These are phyloP conservation scores for Rhodomyrtus psidioides DNA, from an alignment of 441 rosid genomes.

Conservation along the genomic window DNA sequence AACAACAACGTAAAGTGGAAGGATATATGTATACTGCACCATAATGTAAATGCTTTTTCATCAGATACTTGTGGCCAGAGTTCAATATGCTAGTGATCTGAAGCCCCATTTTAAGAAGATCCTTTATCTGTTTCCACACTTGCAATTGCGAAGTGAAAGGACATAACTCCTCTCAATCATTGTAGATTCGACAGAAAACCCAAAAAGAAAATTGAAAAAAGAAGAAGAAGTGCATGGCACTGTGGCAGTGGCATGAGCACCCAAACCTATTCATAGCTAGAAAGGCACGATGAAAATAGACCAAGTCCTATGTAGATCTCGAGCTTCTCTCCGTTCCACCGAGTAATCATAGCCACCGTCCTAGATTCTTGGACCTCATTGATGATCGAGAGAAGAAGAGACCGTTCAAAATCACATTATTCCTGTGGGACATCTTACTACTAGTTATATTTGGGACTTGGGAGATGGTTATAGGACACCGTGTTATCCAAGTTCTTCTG, in stretches of 20 bases:
- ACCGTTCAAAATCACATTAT: neutral
- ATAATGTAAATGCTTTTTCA: neutral
- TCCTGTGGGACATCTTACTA: neutral
- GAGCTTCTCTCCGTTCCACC: neutral
- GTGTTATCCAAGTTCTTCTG: neutral
- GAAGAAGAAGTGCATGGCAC: neutral
- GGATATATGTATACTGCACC: too few relatives aligned
- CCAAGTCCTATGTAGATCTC: neutral
- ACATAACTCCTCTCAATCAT: neutral
- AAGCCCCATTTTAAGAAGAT: neutral
- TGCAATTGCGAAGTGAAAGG: neutral
- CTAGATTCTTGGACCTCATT: neutral
- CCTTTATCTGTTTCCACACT: neutral
- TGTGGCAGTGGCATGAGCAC: neutral
- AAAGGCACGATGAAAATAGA: neutral
- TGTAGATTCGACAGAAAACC: neutral
- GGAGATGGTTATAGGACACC: neutral
- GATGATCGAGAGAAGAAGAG: neutral
- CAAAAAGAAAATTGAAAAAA: neutral
- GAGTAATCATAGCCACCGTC: neutral
- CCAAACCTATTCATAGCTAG: neutral
- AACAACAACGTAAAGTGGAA: too few relatives aligned
- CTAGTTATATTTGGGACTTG: neutral
- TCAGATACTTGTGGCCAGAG: neutral
- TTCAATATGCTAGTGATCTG: neutral